Evolutionary conservation across 2,329 filamentous ascomycete genomes (phyloP).

Genomic region (Fusarium sp.): DNA sequence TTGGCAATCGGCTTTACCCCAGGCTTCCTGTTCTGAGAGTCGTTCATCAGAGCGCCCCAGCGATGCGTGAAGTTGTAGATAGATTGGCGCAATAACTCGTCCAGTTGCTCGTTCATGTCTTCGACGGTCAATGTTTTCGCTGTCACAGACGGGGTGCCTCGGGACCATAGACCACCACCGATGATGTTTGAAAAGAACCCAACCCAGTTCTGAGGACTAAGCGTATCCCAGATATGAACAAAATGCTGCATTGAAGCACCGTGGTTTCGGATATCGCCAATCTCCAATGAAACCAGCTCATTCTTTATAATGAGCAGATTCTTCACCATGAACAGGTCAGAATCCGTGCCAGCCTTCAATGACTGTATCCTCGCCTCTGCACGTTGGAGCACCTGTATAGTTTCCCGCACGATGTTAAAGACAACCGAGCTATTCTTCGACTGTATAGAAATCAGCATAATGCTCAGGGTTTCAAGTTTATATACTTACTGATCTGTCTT

Average conservation of each 20-base stretch:
- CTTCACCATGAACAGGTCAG: constrained; percentile 92
- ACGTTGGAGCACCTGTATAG: constrained; percentile 83
- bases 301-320: constrained; percentile 96
- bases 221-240: constrained; percentile 73
- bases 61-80: constrained; percentile 73
- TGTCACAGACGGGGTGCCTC: constrained; percentile 52
- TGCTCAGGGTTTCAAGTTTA: neutral
- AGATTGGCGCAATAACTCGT: constrained; percentile 71
- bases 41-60: constrained; percentile 66
- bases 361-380: constrained; percentile 79
- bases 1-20: constrained; percentile 65
- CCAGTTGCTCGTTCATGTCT: constrained; percentile 74
- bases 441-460: constrained; percentile 41
- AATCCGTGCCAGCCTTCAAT: constrained; percentile 72
- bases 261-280: constrained; percentile 74
- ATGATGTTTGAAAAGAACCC: constrained; percentile 71
- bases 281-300: constrained; percentile 95
- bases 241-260: constrained; percentile 69
- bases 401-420: constrained; percentile 86
- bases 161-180: constrained; percentile 66
- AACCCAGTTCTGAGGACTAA: constrained; percentile 68
- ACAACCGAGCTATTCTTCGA: constrained; percentile 66
- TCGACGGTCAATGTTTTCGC: constrained; percentile 61
- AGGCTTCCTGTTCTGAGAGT: constrained; percentile 61
- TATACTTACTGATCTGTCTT: constrained; percentile 69